Evolutionary conservation across 495 filamentous ascomycete species (phyloP).

Genomic region (Penicillium coprophilum): DNA sequence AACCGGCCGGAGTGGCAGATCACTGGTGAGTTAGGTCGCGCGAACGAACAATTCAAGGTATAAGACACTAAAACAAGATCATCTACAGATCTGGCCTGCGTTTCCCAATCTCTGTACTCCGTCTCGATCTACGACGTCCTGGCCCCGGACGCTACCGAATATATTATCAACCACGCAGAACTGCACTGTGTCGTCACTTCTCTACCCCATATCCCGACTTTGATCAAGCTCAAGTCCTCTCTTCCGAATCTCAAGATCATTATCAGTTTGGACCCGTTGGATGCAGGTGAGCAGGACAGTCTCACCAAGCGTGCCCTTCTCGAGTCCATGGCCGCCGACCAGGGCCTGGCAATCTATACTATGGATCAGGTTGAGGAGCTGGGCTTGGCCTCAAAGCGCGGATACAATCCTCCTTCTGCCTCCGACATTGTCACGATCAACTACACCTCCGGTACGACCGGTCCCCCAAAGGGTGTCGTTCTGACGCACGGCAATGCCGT

Average conservation of each 20-base stretch:
- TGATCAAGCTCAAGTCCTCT: conserved; percentile 78
- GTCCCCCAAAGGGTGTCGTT: conserved; percentile 89
- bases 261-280: conserved; percentile 82
- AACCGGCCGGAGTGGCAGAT: conserved; percentile 99
- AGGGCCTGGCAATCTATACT: conserved; percentile 73
- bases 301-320: conserved; percentile 77
- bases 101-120: conserved; percentile 83
- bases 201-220: conserved; percentile 78
- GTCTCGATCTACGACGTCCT: conserved; percentile 97
- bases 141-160: conserved; percentile 85
- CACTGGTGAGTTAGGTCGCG: conserved; percentile 54
- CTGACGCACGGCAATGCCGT: conserved; percentile 81
- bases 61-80: conserved; percentile 6
- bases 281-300: conserved; percentile 73
- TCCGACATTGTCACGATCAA: conserved; percentile 90
- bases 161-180: conserved; percentile 88
- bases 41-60: neutral
- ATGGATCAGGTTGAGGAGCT: conserved; percentile 76
- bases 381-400: conserved; percentile 64
- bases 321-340: conserved; percentile 65
- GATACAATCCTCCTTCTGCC: conserved; percentile 65
- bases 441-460: conserved; percentile 96
- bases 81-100: conserved; percentile 76
- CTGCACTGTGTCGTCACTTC: conserved; percentile 75
- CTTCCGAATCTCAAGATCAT: conserved; percentile 84